Evolutionary conservation across 2,329 filamentous ascomycete species (phyloP).

Genomic region (Nemania sp.): DNA sequence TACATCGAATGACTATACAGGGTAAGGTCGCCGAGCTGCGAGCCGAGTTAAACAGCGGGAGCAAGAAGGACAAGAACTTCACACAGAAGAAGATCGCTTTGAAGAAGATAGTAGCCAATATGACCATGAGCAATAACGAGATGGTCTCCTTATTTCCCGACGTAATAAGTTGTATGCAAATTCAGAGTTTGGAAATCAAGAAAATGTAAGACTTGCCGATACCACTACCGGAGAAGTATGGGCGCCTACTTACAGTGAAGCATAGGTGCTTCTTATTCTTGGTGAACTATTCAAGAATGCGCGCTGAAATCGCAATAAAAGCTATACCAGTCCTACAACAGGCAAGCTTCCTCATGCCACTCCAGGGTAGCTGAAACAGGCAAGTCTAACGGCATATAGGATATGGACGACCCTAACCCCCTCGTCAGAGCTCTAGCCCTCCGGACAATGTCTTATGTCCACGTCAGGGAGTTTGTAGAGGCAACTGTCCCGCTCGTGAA

Average conservation of each 20-base stretch:
- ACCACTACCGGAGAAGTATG: not conserved
- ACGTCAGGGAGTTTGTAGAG: slow-evolving; percentile 95
- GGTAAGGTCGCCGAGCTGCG: slow-evolving; percentile 98
- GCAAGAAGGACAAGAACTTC: slow-evolving; percentile 98
- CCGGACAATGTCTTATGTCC: slow-evolving; percentile 96
- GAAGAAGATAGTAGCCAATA: slow-evolving; percentile 99
- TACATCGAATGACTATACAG: slow-evolving; percentile 74
- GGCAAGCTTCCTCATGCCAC: slow-evolving; percentile 59
- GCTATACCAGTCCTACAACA: slow-evolving; percentile 88
- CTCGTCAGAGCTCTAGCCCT: slow-evolving; percentile 91
- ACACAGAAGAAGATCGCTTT: slow-evolving; percentile 95
- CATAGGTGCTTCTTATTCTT: slow-evolving; percentile 95
- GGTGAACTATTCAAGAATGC: slow-evolving; percentile 95
- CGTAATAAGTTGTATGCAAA: slow-evolving; percentile 94
- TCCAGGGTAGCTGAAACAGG: slow-evolving; percentile 2
- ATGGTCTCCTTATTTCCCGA: slow-evolving; percentile 98
- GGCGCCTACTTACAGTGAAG: slow-evolving; percentile 33
- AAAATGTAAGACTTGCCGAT: slow-evolving; percentile 79
- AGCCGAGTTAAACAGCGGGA: slow-evolving; percentile 90
- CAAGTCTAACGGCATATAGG: slow-evolving; percentile 63
- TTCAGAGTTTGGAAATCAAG: slow-evolving; percentile 96
- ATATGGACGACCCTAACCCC: slow-evolving; percentile 94
- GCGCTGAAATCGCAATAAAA: slow-evolving; percentile 93
- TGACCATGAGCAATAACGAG: slow-evolving; percentile 99
- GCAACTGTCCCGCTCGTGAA: slow-evolving; percentile 88